Conservation (phyloP, 208 protist genomes). For the Porcisia hertigi region DNA sequence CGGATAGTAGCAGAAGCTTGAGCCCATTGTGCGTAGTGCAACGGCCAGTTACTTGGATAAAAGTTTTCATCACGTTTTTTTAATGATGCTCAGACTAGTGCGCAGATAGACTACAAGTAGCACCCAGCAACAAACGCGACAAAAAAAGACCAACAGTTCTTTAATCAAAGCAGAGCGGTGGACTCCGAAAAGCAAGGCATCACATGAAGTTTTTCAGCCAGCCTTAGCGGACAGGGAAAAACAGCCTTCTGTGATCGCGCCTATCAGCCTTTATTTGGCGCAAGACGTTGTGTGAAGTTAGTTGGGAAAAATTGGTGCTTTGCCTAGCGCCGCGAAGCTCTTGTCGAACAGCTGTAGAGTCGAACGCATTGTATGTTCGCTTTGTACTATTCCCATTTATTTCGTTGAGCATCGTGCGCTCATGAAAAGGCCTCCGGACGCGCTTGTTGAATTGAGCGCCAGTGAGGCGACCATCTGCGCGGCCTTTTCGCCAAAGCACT, state of each 20-base stretch:
- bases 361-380: conserved; percentile 33
- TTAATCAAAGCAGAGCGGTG: background rate
- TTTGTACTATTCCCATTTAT: background rate
- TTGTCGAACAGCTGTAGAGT: conserved; percentile 19
- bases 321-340: conserved; percentile 11
- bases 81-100: background rate
- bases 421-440: conserved; percentile 42
- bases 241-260: background rate
- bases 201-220: too few relatives aligned
- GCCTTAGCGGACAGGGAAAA: conserved; percentile 9
- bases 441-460: conserved; percentile 33
- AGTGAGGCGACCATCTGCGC: conserved; percentile 35
- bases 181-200: background rate
- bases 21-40: background rate
- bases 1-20: background rate
- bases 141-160: background rate
- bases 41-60: background rate
- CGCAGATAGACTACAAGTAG: background rate
- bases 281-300: conserved; percentile 29
- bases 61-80: background rate
- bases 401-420: conserved; percentile 28
- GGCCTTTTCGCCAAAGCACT: conserved; percentile 31
- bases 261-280: conserved; percentile 36
- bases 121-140: background rate
- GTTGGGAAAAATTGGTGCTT: conserved; percentile 18